Conservation (phyloP, 1,139 yeast genomes). For the Pichia sp. region DNA sequence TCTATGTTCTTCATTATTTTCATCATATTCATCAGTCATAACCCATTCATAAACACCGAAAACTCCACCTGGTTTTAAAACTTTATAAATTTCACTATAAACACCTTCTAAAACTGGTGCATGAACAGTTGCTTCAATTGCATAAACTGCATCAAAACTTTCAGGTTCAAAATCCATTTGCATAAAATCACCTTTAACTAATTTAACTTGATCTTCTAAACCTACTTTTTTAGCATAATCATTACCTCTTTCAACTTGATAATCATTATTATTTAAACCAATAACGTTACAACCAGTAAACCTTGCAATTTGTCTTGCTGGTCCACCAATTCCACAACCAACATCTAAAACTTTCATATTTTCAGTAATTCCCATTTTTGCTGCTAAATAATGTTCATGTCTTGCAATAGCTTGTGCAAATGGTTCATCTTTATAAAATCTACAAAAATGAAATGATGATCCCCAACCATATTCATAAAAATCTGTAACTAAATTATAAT, state of each 20-base stretch:
- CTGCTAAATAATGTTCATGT: slow-evolving; percentile 94
- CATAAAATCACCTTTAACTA: slow-evolving; percentile 98
- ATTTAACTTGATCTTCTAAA: slow-evolving; percentile 66
- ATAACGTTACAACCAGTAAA: slow-evolving; percentile 83
- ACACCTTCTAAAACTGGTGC: slow-evolving; percentile 97
- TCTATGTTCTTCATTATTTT: slow-evolving; percentile 80
- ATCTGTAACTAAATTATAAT: slow-evolving; percentile 94
- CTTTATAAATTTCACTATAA: slow-evolving; percentile 89
- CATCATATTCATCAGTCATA: slow-evolving; percentile 92
- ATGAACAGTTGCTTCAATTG: slow-evolving; percentile 97
- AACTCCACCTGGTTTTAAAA: slow-evolving; percentile 93
- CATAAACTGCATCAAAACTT: slow-evolving; percentile 93
- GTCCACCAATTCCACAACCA: slow-evolving; percentile 99
- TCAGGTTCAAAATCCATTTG: slow-evolving; percentile 93
- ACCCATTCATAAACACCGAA: slow-evolving; percentile 99
- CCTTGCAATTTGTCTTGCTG: slow-evolving; percentile 92
- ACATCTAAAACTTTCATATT: slow-evolving; percentile 91
- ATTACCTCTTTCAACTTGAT: slow-evolving; percentile 90
- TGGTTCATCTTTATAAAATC: slow-evolving; percentile 90
- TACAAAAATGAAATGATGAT: slow-evolving; percentile 94
- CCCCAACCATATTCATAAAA: slow-evolving; percentile 99
- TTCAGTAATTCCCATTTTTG: slow-evolving; percentile 72
- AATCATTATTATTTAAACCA: slow-evolving; percentile 95
- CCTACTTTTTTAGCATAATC: slow-evolving; percentile 65
- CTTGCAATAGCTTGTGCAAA: slow-evolving; percentile 94